Evolutionary conservation across 2,329 filamentous ascomycete genomes (phyloP), one percentile per base, ranked within the genome.

Genomic region (Xylariales sp.): DNA sequence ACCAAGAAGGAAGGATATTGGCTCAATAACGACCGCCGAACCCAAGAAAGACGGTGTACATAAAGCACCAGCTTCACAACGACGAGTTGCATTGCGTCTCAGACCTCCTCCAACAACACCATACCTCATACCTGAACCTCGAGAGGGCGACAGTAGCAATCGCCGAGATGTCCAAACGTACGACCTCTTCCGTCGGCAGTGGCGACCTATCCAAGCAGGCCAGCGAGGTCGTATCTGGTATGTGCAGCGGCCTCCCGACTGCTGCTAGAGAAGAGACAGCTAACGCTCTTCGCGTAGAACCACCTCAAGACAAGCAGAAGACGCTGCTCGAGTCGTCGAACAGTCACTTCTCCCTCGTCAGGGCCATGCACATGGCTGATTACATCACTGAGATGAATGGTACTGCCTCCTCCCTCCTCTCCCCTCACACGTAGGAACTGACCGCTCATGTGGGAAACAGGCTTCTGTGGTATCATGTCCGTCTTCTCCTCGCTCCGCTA

Each of bases 401-500:
- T 83, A 68, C 42, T 60, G 43, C 27, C 19, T 19, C 12, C 15
- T 22, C 12, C 11, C 15, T 4, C 22, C 29, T 7, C 31, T n/a
- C 31, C 3, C 31, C 31, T 14, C 15, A 11, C 8, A 11, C 3
- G 31, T 19, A 19, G 31, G 11, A 15, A 16, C 12, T n/a, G 8
- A 8, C 24, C 24, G 24, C 24, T 18, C 34, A 12, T 14, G 15
- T 19, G 14, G 8, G 18, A n/a, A 9, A 21, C 27, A 82, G 86
- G 87, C 50, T 86, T 89, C 64, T 93, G 88, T 66, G 88, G 88
- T 50, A 81, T 95, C 63, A 91, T 96, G 84, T 96, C 91, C 60
- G 80, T 98, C 59, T 90, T 97, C 69, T 90, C 89, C 33, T 95
- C 89, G 18, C 79, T 98, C 69, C 87, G 89, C 52, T 97, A 97